Percentiles rank a stretch among this genome's conserved stretches.
Evolutionary conservation across 1,139 yeast species (phyloP).

Genomic region (Protomyces inundatus): DNA sequence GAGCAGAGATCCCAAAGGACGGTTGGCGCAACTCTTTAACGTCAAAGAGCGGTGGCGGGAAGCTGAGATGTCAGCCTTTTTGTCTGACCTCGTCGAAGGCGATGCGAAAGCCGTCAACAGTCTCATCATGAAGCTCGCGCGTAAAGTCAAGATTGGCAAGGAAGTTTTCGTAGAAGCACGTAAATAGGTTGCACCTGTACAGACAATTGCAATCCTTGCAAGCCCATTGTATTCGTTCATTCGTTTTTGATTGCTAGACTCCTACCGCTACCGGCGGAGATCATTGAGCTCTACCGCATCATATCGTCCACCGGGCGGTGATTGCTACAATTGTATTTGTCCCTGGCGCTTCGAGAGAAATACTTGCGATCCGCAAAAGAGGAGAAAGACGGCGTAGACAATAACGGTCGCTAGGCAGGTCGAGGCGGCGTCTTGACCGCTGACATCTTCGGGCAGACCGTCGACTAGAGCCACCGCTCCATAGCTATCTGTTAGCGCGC

Average conservation of each 20-base stretch:
- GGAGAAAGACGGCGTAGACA: slow-evolving; percentile 24
- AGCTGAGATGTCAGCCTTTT: slow-evolving; percentile 5
- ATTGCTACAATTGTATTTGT: slow-evolving; percentile 22
- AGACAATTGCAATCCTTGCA: too few species aligned
- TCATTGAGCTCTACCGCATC: neutral
- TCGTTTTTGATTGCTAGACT: neutral
- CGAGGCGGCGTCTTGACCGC: slow-evolving; percentile 48
- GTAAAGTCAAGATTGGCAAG: slow-evolving; percentile 19
- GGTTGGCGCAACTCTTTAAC: slow-evolving; percentile 2
- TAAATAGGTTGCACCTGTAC: neutral
- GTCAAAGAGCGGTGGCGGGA: slow-evolving; percentile 19
- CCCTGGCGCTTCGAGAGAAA: slow-evolving; percentile 13
- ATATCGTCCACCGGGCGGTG: slow-evolving; percentile 3
- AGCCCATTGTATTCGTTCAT: too few species aligned
- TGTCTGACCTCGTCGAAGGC: slow-evolving; percentile 5
- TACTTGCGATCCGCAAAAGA: slow-evolving; percentile 20
- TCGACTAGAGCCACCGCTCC: slow-evolving; percentile 44
- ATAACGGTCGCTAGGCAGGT: slow-evolving; percentile 24
- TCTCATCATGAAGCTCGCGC: slow-evolving; percentile 17
- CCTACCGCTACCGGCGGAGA: neutral
- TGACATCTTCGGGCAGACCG: slow-evolving; percentile 50
- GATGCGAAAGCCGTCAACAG: slow-evolving; percentile 5
- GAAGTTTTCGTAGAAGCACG: slow-evolving; percentile 14
- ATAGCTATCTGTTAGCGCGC: neutral
- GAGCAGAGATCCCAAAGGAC: slow-evolving; percentile 4